Percentiles rank a stretch among this genome's conserved stretches.
phyloP scores from a whole-genome alignment of 352 stramenopile species.

The Phytophthora meadii region DNA sequence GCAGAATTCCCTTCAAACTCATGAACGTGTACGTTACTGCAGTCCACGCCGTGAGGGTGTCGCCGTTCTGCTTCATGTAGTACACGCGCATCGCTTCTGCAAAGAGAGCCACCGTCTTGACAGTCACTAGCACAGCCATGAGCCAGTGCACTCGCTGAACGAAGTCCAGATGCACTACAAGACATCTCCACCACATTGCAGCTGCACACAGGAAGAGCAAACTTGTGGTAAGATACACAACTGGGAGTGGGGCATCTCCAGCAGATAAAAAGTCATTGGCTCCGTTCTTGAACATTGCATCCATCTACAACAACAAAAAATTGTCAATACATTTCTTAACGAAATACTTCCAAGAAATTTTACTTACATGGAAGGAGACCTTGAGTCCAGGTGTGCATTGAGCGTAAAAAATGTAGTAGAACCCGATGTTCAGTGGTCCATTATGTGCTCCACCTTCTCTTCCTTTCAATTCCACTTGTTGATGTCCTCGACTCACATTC shows the following conservation, averaged over 20 bases:
- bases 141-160: conserved; percentile 94
- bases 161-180: conserved; percentile 60
- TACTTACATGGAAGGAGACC: conserved; percentile 88
- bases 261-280: conserved; percentile 86
- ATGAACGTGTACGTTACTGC: conserved; percentile 95
- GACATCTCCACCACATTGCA: conserved; percentile 69
- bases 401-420: conserved; percentile 92
- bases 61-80: conserved; percentile 95
- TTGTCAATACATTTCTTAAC: not conserved
- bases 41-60: conserved; percentile 93
- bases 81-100: conserved; percentile 95
- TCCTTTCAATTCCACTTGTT: conserved; percentile 18
- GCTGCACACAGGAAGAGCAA: conserved; percentile 69
- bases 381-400: conserved; percentile 77
- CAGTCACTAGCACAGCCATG: conserved; percentile 93
- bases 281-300: conserved; percentile 84
- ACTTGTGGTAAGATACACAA: conserved; percentile 85
- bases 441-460: conserved; percentile 21
- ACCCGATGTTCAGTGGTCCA: conserved; percentile 50
- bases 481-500: conserved; percentile 54
- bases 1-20: conserved; percentile 95
- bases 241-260: conserved; percentile 84
- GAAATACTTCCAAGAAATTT: not conserved
- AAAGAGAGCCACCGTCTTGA: conserved; percentile 95
- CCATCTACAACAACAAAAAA: conserved; percentile 51